Base-by-base conservation (phyloP, 2,329 filamentous ascomycete species). In the Zalaria obscura region DNA sequence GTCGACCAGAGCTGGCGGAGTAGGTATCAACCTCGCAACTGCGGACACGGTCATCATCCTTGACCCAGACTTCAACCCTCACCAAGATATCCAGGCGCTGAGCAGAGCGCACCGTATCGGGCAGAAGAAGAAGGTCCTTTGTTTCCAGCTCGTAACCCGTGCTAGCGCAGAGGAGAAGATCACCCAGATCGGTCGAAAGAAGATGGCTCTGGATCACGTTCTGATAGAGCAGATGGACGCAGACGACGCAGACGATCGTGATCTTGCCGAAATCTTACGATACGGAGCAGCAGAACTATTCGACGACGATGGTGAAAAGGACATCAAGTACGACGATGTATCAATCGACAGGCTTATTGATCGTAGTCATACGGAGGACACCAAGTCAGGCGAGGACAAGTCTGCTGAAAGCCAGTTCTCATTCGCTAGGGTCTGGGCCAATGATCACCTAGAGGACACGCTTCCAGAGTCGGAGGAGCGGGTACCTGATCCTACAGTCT, bases 21-120 rank as follows among this genome's bases (percentile, higher is more conserved):
- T 98, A 0, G 93, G 91, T 10, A 98, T 98, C 67, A 98, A 98
- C 56, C 71, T 98, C 42, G 91, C 91, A 0, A 94, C 88, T 5
- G 91, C 91, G 3, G 91, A 98, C 55, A 98, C 91, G 0, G 93
- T 98, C 46, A 95, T 98, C 49, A 95, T 98, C 49, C 77, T 96
- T 50, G 88, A 98, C 52, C 86, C 86, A 0, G 91, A 98, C 56
- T 96, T 93, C 68, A 98, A 98, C 47, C 91, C 91, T 0, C 91
- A 98, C 55, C 91, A 98, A 61, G 93, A 98, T 54, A 83, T 98
- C 34, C 91, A 98, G 59, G 91, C 91, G 0, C 71, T 98, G 27
- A 93, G 89, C 27, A 79, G 93, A 49, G 91, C 89, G 11, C 91
- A 98, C 61, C 81, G 91, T 26, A 96, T 98, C 48, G 93, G 93